A percentile compares a stretch with the other conserved stretches of the same genome.
phyloP scores from a whole-genome alignment of 2,329 filamentous ascomycete species.

The Microcyclosporella mali region DNA sequence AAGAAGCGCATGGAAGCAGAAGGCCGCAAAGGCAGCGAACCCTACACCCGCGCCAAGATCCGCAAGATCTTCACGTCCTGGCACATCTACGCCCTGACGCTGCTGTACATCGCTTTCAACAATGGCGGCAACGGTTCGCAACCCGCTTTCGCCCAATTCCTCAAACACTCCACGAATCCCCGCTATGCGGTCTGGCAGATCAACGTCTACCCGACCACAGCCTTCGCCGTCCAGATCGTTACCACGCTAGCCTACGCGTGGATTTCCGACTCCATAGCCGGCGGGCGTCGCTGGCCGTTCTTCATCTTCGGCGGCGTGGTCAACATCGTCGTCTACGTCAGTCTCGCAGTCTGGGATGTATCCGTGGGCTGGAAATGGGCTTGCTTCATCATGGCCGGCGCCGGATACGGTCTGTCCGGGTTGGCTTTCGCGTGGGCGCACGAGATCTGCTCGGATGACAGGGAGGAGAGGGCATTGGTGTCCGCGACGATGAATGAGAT shows the following conservation, averaged over 20 bases:
- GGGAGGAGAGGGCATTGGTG: conserved; percentile 61
- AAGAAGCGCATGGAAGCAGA: conserved; percentile 47
- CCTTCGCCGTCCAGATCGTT: conserved; percentile 49
- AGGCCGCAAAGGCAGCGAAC: conserved; percentile 40
- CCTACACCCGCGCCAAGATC: conserved; percentile 49
- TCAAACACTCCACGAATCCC: conserved; percentile 38
- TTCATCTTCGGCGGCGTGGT: conserved; percentile 52
- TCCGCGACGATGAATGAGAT: conserved; percentile 62
- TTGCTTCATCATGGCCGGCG: conserved; percentile 52
- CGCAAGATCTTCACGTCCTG: conserved; percentile 52
- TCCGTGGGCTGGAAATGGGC: conserved; percentile 54
- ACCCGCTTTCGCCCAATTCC: conserved; percentile 51
- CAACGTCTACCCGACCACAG: conserved; percentile 48
- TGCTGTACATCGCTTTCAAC: conserved; percentile 58
- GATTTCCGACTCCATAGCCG: conserved; percentile 57
- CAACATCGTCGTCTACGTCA: conserved; percentile 39
- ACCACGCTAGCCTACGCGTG: conserved; percentile 59
- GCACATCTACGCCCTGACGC: conserved; percentile 56
- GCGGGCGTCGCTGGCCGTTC: conserved; percentile 57
- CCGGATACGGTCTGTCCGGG: conserved; percentile 43
- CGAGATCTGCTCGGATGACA: conserved; percentile 50
- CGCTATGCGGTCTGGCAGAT: conserved; percentile 49
- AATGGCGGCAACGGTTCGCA: conserved; percentile 49
- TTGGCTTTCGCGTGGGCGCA: conserved; percentile 44
- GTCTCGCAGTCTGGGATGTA: conserved; percentile 44